A percentile compares a stretch with the other conserved stretches of the same genome.
Conservation (phyloP, 495 filamentous ascomycete genomes). For the Aspergillus mulundensis region DNA sequence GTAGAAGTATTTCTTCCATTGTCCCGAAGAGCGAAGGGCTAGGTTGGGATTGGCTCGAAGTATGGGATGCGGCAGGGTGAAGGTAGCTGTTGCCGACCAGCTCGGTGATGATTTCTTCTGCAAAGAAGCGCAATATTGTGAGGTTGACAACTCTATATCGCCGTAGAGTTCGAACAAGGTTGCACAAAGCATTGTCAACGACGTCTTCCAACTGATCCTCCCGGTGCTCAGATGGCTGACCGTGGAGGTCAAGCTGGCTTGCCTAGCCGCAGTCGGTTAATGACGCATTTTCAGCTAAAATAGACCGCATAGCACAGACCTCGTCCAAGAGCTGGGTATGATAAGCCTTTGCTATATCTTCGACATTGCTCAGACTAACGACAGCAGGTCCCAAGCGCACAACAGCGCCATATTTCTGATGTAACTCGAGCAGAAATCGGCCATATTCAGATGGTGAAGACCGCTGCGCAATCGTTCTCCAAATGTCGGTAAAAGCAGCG, state of each 20-base stretch:
- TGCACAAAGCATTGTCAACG: constrained; percentile 7
- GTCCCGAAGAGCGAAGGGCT: neutral
- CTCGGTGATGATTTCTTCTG: constrained; percentile 9
- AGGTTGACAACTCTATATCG: constrained; percentile 10
- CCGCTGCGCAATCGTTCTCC: constrained; percentile 9
- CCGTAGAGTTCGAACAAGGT: constrained; percentile 11
- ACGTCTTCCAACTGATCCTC: constrained; percentile 9
- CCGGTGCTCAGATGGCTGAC: neutral
- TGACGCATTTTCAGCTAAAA: neutral
- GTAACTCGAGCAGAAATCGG: constrained; percentile 27
- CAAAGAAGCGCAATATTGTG: constrained; percentile 12
- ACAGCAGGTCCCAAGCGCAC: constrained; percentile 56
- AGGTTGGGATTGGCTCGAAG: neutral
- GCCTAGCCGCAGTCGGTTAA: neutral
- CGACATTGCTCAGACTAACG: constrained; percentile 46
- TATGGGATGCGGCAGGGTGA: neutral
- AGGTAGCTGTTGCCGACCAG: neutral
- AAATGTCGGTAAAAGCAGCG: constrained; percentile 11
- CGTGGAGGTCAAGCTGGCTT: no score
- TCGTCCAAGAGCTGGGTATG: neutral
- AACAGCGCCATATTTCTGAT: constrained; percentile 47
- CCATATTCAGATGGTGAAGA: constrained; percentile 4
- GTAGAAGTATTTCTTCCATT: constrained; percentile 12
- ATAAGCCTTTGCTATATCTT: constrained; percentile 26
- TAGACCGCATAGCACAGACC: neutral